Evolutionary conservation across 2,329 filamentous ascomycete species (phyloP), one percentile per base, ranked within the genome.

Genomic region (Colletotrichum tropicale): DNA sequence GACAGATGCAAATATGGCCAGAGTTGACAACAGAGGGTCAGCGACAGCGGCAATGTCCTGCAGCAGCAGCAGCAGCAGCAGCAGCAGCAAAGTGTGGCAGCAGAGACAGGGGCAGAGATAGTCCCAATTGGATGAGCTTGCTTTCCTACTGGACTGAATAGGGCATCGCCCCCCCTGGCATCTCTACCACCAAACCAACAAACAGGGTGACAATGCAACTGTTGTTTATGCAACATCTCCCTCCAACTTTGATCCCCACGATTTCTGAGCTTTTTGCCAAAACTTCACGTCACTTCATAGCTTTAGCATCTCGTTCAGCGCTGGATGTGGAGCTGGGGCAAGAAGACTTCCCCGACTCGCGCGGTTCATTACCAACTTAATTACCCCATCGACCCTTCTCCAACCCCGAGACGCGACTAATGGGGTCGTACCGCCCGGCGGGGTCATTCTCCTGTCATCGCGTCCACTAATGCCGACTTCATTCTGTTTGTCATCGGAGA

Each of bases 401-500:
- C 66, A 65, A 70, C 66, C 15, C 70, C 62, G 8, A 56, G n/a
- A 64, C 58, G 43, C 58, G 58, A 61, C 28, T 13, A 21, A 32
- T 64, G 61, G 71, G 38, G 65, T 68, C 65, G 24, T 34, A 26
- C 7, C 12, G 13, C 18, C n/a, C 15, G 24, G 52, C 61, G 68
- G 72, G 55, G 68, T 61, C 32, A 38, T 6, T 62, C 10, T 38
- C 9, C 10, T 28, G 15, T 32, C 68, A 66, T 71, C 61, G 13
- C 61, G 38, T 28, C 62, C 24, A 30, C 43, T 62, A 62, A 66
- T 67, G 38, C 34, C 68, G 55, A 72, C 38, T 62, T 66, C 69
- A 74, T 30, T 71, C 16, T 71, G 61, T 71, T 71, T 74, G 69
- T 71, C 72, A 71, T 71, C 68, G 30, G n/a, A n/a, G 71, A 28